A percentile compares a stretch with the other conserved stretches of the same genome.
These are phyloP conservation scores for Powellomyces hirtus DNA, from an alignment of 192 early-diverging fungal species.

Conservation along the genomic window DNA sequence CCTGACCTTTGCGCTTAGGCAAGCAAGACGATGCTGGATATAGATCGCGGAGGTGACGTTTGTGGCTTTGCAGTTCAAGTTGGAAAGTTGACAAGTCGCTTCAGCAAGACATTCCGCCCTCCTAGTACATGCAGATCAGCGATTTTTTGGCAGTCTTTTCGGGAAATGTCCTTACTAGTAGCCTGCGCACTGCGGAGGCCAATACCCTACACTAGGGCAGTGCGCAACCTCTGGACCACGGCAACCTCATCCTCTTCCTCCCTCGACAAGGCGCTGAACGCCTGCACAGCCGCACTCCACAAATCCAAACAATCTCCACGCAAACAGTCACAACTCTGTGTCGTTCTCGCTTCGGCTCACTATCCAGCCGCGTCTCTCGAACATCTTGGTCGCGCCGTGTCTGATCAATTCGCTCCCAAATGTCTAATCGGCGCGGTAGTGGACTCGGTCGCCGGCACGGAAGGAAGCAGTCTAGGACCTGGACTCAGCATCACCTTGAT, in stretches of 20 bases:
- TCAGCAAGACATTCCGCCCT: no score
- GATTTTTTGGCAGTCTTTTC: no score
- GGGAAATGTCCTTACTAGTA: no score
- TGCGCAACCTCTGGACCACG: slow-evolving; percentile 12
- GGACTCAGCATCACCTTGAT: slow-evolving; percentile 4
- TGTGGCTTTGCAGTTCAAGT: no score
- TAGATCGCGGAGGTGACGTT: no score
- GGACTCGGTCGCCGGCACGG: not conserved
- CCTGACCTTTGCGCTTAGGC: no score
- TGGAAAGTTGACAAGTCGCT: no score
- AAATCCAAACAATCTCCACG: not conserved
- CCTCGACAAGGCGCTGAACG: not conserved
- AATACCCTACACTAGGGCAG: no score
- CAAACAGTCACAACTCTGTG: slow-evolving; percentile 12
- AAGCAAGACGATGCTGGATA: no score
- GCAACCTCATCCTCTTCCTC: slow-evolving; percentile 7
- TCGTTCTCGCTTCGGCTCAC: slow-evolving; percentile 11
- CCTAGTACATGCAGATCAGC: no score
- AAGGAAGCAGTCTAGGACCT: not conserved
- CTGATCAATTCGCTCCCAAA: not conserved
- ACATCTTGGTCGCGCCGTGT: not conserved
- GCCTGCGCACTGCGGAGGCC: no score
- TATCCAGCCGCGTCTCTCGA: slow-evolving; percentile 3
- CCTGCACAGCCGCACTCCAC: not conserved
- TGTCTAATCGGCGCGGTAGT: slow-evolving; percentile 23